These are phyloP conservation scores for Pythium aristosporum DNA, from an alignment of 352 stramenopile species.

Conservation along the genomic window DNA sequence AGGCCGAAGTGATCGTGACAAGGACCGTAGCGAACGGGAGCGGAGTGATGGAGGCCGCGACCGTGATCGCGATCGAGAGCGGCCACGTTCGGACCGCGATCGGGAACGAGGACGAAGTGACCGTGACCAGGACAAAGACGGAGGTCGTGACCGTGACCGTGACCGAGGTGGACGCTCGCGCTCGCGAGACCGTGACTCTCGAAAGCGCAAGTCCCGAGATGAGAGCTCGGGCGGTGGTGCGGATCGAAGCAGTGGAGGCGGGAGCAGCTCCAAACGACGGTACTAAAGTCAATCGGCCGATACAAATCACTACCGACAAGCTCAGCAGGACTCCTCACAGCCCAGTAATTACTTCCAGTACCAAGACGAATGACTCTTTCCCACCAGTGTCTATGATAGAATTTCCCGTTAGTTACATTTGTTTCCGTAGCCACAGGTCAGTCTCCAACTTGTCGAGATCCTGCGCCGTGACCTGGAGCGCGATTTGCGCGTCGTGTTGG, in stretches of 20 bases:
- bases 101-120: constrained; percentile 19
- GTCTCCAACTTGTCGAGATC: constrained; percentile 83
- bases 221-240: constrained; percentile 32
- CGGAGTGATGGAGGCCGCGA: constrained; percentile 29
- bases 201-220: constrained; percentile 62
- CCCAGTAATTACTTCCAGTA: background rate
- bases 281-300: constrained; percentile 28
- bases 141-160: constrained; percentile 20
- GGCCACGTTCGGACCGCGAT: constrained; percentile 32
- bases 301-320: background rate
- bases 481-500: constrained; percentile 41
- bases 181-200: constrained; percentile 38
- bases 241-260: constrained; percentile 20
- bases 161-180: too few relatives aligned
- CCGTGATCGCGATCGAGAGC: constrained; percentile 33
- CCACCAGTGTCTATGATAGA: background rate
- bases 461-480: constrained; percentile 68
- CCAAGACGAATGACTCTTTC: background rate
- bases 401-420: constrained; percentile 43
- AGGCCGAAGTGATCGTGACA: constrained; percentile 29
- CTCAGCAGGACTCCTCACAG: background rate
- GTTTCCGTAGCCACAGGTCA: constrained; percentile 77
- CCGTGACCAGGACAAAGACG: constrained; percentile 3
- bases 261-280: constrained; percentile 43
- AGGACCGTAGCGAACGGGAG: constrained; percentile 28